Percentiles rank a stretch among this genome's conserved stretches.
These are phyloP conservation scores for Penicillium glabrum DNA, from an alignment of 2,329 filamentous ascomycete species.

Conservation along the genomic window DNA sequence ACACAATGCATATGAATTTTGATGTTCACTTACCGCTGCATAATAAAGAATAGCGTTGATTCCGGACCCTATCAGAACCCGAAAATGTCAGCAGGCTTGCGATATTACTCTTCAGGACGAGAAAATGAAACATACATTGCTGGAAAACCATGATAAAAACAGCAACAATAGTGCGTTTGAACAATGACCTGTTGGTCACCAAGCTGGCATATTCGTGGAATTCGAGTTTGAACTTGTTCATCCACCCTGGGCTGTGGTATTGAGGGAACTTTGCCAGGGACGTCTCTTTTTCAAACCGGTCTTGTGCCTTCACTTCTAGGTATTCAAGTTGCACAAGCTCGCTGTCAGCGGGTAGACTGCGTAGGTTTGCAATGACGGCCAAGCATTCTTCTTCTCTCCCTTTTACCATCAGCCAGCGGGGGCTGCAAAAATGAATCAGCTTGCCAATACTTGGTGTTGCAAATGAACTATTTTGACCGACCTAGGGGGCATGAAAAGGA, in stretches of 20 bases:
- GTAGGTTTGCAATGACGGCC: slow-evolving; percentile 10
- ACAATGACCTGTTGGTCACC: slow-evolving; percentile 47
- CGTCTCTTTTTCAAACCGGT: slow-evolving; percentile 40
- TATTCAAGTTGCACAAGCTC: slow-evolving; percentile 43
- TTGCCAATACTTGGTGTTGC: neutral
- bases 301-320: slow-evolving; percentile 48
- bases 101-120: slow-evolving; percentile 15
- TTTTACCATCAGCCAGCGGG: slow-evolving; percentile 50
- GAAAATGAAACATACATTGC: slow-evolving; percentile 45
- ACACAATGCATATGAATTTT: neutral
- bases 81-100: neutral
- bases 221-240: slow-evolving; percentile 29
- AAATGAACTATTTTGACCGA: neutral
- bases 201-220: slow-evolving; percentile 51
- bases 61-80: neutral
- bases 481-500: slow-evolving; percentile 44
- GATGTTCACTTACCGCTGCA: neutral
- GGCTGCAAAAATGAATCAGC: slow-evolving; percentile 18
- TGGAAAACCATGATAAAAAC: slow-evolving; percentile 50
- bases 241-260: neutral
- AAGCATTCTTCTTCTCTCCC: slow-evolving; percentile 45
- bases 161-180: slow-evolving; percentile 45
- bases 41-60: neutral
- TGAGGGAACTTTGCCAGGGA: slow-evolving; percentile 47
- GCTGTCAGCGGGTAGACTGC: slow-evolving; percentile 28